Percentiles rank a stretch among this genome's conserved stretches.
These are phyloP conservation scores for Cystobasidium tubakii DNA, from an alignment of 768 basidiomycete genomes.

Conservation along the genomic window DNA sequence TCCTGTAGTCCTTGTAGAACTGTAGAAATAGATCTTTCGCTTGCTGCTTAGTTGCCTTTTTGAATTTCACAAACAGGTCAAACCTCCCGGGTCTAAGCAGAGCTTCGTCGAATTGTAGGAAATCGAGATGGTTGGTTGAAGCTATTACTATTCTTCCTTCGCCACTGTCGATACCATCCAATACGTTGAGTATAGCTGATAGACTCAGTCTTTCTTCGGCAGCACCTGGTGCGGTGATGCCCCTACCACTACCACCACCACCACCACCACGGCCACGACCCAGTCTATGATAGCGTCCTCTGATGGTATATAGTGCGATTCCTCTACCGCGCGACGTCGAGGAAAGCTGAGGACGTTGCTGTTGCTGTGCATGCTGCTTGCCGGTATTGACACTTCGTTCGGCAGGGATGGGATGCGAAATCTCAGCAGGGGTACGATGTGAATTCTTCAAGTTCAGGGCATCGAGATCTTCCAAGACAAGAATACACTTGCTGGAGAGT, in stretches of 20 bases:
- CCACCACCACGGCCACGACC: neutral
- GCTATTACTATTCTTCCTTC: constrained; percentile 11
- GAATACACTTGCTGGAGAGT: neutral
- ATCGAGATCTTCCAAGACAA: constrained; percentile 23
- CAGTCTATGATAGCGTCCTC: neutral
- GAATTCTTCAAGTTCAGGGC: neutral
- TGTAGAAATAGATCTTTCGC: constrained; percentile 24
- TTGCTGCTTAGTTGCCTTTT: constrained; percentile 7
- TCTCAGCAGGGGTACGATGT: neutral
- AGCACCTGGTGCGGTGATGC: neutral
- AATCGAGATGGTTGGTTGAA: constrained; percentile 16
- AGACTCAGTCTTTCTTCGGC: neutral
- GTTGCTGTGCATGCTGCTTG: too few relatives aligned
- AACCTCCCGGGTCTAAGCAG: constrained; percentile 24
- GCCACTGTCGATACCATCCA: constrained; percentile 11
- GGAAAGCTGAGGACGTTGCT: neutral
- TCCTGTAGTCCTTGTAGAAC: constrained; percentile 24
- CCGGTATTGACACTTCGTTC: too few relatives aligned
- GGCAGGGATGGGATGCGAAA: too few relatives aligned
- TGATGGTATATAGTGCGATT: too few relatives aligned
- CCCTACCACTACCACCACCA: neutral
- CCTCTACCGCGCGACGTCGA: neutral
- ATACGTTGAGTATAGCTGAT: neutral
- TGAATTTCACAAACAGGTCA: constrained; percentile 9
- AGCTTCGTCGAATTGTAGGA: constrained; percentile 11